Percentiles rank a stretch among this genome's conserved stretches.
phyloP scores from a whole-genome alignment of 257 asterid genomes.

The Asclepias syriaca region DNA sequence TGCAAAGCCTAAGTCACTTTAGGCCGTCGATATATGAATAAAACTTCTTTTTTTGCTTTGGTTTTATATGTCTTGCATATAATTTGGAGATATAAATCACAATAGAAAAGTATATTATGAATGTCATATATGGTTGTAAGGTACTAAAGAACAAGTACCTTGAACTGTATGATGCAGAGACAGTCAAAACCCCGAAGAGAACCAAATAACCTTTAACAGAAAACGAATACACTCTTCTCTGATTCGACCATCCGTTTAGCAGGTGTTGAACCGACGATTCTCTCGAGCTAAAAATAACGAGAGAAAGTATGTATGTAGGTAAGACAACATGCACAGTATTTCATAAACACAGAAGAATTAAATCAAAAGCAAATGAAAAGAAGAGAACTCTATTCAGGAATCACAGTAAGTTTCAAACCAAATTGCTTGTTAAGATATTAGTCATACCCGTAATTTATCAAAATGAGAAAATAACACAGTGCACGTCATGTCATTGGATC shows the following conservation, averaged over 20 bases:
- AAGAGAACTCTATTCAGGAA: background rate
- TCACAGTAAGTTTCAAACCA: background rate
- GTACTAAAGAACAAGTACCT: too few species aligned
- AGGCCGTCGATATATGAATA: too few species aligned
- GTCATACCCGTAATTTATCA: slow-evolving; percentile 75
- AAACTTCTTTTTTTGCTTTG: too few species aligned
- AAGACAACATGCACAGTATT: background rate
- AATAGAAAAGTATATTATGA: too few species aligned
- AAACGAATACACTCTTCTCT: slow-evolving; percentile 70
- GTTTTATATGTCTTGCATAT: too few species aligned
- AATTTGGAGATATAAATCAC: too few species aligned
- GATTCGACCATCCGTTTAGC: slow-evolving; percentile 82
- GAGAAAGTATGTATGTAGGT: background rate
- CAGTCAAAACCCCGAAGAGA: too few species aligned
- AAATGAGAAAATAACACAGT: slow-evolving; percentile 73
- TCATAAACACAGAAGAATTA: background rate
- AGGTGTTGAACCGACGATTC: slow-evolving; percentile 72
- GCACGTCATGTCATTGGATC: slow-evolving; percentile 61
- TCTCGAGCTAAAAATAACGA: slow-evolving; percentile 61
- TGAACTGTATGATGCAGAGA: too few species aligned
- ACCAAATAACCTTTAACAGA: slow-evolving; percentile 28
- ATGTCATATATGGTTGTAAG: too few species aligned
- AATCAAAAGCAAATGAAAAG: background rate
- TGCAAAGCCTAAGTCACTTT: too few species aligned
- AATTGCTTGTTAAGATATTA: background rate